Percentiles rank a stretch among this genome's conserved stretches.
Conservation (phyloP, 2,329 filamentous ascomycete species). For the Bipolaris cookei region DNA sequence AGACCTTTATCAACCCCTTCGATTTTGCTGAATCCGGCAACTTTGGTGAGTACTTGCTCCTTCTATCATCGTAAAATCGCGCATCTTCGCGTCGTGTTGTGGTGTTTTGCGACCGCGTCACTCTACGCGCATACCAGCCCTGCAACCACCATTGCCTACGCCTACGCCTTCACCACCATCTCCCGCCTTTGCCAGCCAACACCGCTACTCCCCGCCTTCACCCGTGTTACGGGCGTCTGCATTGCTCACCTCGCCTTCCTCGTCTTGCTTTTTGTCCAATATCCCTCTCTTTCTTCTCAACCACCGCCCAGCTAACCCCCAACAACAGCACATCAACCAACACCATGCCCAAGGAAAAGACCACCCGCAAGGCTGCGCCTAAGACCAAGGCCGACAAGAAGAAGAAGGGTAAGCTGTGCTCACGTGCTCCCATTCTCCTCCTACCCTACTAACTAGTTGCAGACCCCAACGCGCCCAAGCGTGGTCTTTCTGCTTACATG, state of each 20-base stretch:
- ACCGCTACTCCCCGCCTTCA: conserved; percentile 7
- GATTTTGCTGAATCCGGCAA: conserved; percentile 23
- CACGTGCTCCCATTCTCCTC: conserved; percentile 15
- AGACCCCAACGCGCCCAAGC: conserved; percentile 99
- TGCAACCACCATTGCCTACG: conserved; percentile 9
- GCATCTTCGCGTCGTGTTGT: conserved; percentile 34
- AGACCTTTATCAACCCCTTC: conserved; percentile 36
- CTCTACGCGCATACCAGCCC: conserved; percentile 30
- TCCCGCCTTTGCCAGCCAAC: conserved; percentile 6
- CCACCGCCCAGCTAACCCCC: conserved; percentile 17
- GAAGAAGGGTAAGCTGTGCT: conserved; percentile 68
- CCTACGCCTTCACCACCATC: conserved; percentile 25
- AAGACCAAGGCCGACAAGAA: conserved; percentile 64
- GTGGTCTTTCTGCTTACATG: conserved; percentile 99
- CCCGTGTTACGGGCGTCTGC: conserved; percentile 6
- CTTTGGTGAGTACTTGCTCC: conserved; percentile 39
- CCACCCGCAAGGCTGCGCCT: conserved; percentile 60
- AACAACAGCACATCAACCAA: conserved; percentile 21
- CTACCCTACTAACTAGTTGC: conserved; percentile 19
- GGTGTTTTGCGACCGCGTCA: conserved; percentile 44
- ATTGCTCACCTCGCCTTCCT: conserved; percentile 1
- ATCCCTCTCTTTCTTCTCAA: conserved; percentile 5
- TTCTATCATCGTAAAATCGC: conserved; percentile 34
- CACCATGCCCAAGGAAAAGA: conserved; percentile 73
- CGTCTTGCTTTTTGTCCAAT: conserved; percentile 6